These are phyloP conservation scores for Rutstroemia sp. DNA, from an alignment of 2,329 filamentous ascomycete species.

Conservation along the genomic window DNA sequence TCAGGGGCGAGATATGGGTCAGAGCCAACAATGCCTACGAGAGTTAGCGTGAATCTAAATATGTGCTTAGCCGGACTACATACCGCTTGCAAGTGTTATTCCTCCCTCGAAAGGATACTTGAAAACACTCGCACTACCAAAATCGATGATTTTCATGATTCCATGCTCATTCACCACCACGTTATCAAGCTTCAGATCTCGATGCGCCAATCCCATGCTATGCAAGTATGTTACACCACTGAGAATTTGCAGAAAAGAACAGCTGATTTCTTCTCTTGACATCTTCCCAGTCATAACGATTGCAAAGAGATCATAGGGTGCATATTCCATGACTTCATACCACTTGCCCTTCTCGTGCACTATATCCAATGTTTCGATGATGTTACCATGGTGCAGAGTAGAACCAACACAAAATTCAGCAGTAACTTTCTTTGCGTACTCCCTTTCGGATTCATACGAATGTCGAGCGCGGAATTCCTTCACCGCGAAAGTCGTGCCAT, in stretches of 20 bases:
- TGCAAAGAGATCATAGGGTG: constrained; percentile 90
- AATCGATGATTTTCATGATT: constrained; percentile 99
- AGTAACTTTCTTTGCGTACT: constrained; percentile 97
- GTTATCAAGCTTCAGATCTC: constrained; percentile 94
- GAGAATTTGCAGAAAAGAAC: constrained; percentile 87
- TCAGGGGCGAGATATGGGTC: constrained; percentile 96
- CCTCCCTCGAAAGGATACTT: constrained; percentile 94
- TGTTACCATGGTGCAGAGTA: constrained; percentile 92
- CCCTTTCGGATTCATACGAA: constrained; percentile 86
- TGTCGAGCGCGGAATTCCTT: constrained; percentile 94
- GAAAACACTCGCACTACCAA: constrained; percentile 95
- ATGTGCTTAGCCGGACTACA: constrained; percentile 29
- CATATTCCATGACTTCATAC: constrained; percentile 99
- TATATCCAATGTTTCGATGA: constrained; percentile 96
- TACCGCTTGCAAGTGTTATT: constrained; percentile 73
- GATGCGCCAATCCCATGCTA: constrained; percentile 87
- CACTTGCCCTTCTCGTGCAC: constrained; percentile 89
- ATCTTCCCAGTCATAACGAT: constrained; percentile 99
- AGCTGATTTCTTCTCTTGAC: constrained; percentile 82
- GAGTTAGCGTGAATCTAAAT: constrained; percentile 1
- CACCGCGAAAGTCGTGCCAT: constrained; percentile 90
- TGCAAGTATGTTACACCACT: constrained; percentile 93
- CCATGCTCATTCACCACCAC: constrained; percentile 94
- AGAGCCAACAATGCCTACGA: constrained; percentile 65
- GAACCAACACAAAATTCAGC: constrained; percentile 98